Evolutionary conservation across 2,329 filamentous ascomycete species (phyloP), one percentile per base, ranked within the genome.

Genomic region (Sarocladium kiliense): DNA sequence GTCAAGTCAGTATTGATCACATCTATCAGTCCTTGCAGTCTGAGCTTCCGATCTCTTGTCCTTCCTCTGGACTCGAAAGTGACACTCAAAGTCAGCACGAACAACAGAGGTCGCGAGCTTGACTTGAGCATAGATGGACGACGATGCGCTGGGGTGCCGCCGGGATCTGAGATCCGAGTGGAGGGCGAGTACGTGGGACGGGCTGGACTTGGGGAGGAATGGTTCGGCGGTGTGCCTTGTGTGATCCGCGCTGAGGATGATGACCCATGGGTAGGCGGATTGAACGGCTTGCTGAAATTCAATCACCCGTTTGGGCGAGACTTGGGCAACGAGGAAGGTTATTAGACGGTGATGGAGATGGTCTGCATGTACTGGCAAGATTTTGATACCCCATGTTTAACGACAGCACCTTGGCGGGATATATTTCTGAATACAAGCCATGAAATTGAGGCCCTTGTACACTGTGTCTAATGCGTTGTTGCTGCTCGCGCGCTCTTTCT

Each of bases 251-350:
- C 74, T 2, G 81, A 86, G 59, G 81, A 86, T 45, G 91, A 97
- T 64, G 93, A 97, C 69, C 91, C 93, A 18, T 99, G 94, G 94
- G 93, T 99, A 2, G 93, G 93, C 1, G 93, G 94, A 0, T 72
- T 99, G 66, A 99, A 96, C 66, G 90, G 91, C 10, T 68, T 97
- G 65, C 74, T 99, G 62, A 99, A 99, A 74, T 99, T 97, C 69
- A 99, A 99, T 69, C 90, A 96, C 73, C 92, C 93, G 0, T 97
- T 97, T 77, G 94, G 94, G 26, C 62, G 69, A 57, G 69, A 71
- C 27, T 63, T 67, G 19, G 58, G 23, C 18, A 39, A n/a, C 14
- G 32, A 39, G 19, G 36, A 53, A 26, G 34, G 19, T n/a, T 18
- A 53, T 41, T 53, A 53, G 32, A 26, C 18, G 6, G 16, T 23